phyloP scores from a whole-genome alignment of 768 basidiomycete species.

The Mycena galopus region DNA sequence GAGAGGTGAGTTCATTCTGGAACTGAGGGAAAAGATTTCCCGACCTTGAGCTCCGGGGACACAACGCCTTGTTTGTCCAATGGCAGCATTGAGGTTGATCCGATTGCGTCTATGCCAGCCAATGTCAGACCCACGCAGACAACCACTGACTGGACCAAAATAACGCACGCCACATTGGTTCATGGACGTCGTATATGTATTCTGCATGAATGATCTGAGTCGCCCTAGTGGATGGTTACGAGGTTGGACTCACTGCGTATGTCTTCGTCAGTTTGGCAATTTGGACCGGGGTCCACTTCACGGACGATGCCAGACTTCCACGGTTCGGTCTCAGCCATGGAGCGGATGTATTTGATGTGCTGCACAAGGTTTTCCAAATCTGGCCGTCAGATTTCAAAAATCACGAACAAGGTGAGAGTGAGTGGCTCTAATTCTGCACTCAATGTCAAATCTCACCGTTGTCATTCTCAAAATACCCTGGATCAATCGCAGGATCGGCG shows the following conservation, averaged over 20 bases:
- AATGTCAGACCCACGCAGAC: neutral
- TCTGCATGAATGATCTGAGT: neutral
- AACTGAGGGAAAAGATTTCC: neutral
- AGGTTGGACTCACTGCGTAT: conserved; percentile 16
- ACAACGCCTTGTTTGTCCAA: conserved; percentile 25
- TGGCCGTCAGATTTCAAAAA: neutral
- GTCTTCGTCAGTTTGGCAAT: conserved; percentile 21
- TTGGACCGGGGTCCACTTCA: conserved; percentile 24
- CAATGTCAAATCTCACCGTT: no score
- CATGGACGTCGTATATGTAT: conserved; percentile 23
- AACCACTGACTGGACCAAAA: neutral
- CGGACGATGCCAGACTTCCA: conserved; percentile 23
- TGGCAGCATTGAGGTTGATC: conserved; percentile 17
- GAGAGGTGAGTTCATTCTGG: neutral
- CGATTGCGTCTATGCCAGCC: neutral
- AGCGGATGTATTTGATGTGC: conserved; percentile 22
- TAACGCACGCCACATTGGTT: conserved; percentile 24
- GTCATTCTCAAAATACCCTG: conserved; percentile 57
- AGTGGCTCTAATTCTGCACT: no score
- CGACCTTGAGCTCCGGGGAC: conserved; percentile 8
- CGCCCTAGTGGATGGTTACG: no score
- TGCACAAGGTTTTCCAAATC: neutral
- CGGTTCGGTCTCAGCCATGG: conserved; percentile 18
- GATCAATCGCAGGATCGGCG: conserved; percentile 54
- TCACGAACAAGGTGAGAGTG: no score